Percentiles rank a stretch among this genome's conserved stretches.
These are phyloP conservation scores for Amylostereum areolatum DNA, from an alignment of 1,284 basidiomycete genomes.

Conservation along the genomic window DNA sequence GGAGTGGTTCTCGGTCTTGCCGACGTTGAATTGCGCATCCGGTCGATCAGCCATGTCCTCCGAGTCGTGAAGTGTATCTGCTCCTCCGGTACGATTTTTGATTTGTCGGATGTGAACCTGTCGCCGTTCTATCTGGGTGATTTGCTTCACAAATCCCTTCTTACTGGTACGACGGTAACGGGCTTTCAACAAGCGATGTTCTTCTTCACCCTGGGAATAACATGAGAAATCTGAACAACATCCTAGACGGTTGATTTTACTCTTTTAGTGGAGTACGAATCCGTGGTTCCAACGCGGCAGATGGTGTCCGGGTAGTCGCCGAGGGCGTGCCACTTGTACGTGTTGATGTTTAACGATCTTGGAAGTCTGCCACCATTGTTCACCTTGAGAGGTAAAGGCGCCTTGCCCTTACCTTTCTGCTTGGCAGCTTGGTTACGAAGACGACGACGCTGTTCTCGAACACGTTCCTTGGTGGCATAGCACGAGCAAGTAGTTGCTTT, in stretches of 20 bases:
- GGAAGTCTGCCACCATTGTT: neutral
- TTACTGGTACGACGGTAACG: constrained; percentile 13
- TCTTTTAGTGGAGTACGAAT: constrained; percentile 10
- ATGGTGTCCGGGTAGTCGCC: constrained; percentile 1
- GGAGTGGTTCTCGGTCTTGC: neutral
- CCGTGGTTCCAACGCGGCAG: neutral
- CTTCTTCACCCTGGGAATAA: constrained; percentile 1
- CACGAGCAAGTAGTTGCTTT: constrained; percentile 7
- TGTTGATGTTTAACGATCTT: neutral
- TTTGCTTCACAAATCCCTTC: constrained; percentile 7
- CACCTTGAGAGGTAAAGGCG: neutral
- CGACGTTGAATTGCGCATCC: constrained; percentile 2
- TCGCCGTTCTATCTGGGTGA: constrained; percentile 12
- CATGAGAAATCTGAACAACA: neutral
- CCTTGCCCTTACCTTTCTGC: neutral
- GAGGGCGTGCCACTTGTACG: constrained; percentile 4
- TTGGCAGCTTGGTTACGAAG: neutral
- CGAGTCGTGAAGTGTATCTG: too few relatives aligned
- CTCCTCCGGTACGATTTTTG: too few relatives aligned
- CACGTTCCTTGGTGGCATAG: neutral
- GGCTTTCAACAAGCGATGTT: constrained; percentile 14
- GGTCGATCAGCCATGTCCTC: constrained; percentile 3
- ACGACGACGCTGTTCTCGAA: neutral
- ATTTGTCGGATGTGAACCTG: too few relatives aligned
- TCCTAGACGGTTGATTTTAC: constrained; percentile 14